Percentiles rank a stretch among this genome's conserved stretches.
Conservation (phyloP, 768 basidiomycete genomes). For the Tylopilus vinaceipallidus region DNA sequence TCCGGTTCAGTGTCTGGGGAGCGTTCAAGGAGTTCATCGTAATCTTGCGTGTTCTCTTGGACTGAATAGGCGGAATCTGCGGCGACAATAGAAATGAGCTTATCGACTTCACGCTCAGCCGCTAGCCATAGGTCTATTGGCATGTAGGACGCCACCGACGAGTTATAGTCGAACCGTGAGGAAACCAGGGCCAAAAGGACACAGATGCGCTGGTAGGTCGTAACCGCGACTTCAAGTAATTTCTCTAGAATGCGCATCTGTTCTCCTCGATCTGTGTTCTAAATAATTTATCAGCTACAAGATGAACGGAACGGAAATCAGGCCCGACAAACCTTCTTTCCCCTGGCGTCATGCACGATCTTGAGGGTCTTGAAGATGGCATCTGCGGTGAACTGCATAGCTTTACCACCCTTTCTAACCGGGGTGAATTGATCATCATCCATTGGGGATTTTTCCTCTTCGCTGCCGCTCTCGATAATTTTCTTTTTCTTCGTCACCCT, state of each 20-base stretch:
- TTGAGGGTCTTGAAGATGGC: conserved; percentile 91
- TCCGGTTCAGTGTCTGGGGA: conserved; percentile 66
- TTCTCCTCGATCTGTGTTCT: conserved; percentile 97
- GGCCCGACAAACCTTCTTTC: conserved; percentile 76
- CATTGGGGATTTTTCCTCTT: conserved; percentile 39
- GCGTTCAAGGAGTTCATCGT: conserved; percentile 87
- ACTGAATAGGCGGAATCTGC: conserved; percentile 74
- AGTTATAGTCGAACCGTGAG: conserved; percentile 96
- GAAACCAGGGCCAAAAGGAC: conserved; percentile 92
- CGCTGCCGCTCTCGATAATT: conserved; percentile 36
- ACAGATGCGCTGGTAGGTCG: conserved; percentile 90
- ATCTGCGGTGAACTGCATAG: conserved; percentile 77
- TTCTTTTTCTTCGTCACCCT: conserved; percentile 38
- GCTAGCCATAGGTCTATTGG: conserved; percentile 88
- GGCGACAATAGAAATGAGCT: conserved; percentile 77
- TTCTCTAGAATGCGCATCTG: conserved; percentile 91
- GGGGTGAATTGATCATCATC: conserved; percentile 76
- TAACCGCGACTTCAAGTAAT: conserved; percentile 79
- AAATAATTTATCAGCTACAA: conserved; percentile 14
- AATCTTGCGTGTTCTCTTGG: conserved; percentile 85
- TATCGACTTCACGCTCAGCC: conserved; percentile 86
- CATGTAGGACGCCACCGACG: conserved; percentile 82
- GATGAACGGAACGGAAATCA: not conserved
- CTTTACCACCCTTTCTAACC: conserved; percentile 88
- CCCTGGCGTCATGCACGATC: conserved; percentile 88